A percentile compares a stretch with the other conserved stretches of the same genome.
These are phyloP conservation scores for Aureobasidium pullulans DNA, from an alignment of 2,329 filamentous ascomycete genomes.

Conservation along the genomic window DNA sequence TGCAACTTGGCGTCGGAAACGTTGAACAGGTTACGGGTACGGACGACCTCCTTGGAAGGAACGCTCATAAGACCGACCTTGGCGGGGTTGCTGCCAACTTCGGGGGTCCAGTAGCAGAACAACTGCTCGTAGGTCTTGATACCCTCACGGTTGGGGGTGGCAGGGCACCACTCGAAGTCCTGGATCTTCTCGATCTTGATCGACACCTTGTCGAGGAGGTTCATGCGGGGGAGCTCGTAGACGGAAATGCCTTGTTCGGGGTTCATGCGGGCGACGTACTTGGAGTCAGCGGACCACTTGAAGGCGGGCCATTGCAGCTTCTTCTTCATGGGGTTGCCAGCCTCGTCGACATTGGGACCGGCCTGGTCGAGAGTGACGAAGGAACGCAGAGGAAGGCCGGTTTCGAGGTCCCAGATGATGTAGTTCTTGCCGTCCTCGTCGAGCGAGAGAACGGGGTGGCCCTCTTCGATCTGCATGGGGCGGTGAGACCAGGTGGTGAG, in stretches of 20 bases:
- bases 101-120: conserved; percentile 97
- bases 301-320: conserved; percentile 98
- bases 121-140: conserved; percentile 92
- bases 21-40: conserved; percentile 95
- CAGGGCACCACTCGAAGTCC: conserved; percentile 97
- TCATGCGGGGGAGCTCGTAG: conserved; percentile 85
- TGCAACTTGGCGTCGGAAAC: conserved; percentile 96
- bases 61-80: conserved; percentile 96
- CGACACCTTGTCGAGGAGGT: conserved; percentile 78
- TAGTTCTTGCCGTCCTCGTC: conserved; percentile 99
- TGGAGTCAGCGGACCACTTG: conserved; percentile 98
- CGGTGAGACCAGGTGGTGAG: conserved; percentile 94
- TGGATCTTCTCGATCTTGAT: conserved; percentile 95
- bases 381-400: conserved; percentile 80
- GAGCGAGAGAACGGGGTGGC: conserved; percentile 63
- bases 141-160: conserved; percentile 71
- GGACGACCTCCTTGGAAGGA: conserved; percentile 87
- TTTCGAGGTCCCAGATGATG: conserved; percentile 94
- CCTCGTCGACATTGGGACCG: conserved; percentile 51
- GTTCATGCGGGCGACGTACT: conserved; percentile 88
- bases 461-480: conserved; percentile 86
- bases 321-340: conserved; percentile 65
- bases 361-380: conserved; percentile 85
- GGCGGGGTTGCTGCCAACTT: conserved; percentile 94
- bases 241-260: conserved; percentile 84